A percentile compares a stretch with the other conserved stretches of the same genome.
Evolutionary conservation across 2,329 filamentous ascomycete species (phyloP).

Genomic region (Exophiala phaeomuriformis): DNA sequence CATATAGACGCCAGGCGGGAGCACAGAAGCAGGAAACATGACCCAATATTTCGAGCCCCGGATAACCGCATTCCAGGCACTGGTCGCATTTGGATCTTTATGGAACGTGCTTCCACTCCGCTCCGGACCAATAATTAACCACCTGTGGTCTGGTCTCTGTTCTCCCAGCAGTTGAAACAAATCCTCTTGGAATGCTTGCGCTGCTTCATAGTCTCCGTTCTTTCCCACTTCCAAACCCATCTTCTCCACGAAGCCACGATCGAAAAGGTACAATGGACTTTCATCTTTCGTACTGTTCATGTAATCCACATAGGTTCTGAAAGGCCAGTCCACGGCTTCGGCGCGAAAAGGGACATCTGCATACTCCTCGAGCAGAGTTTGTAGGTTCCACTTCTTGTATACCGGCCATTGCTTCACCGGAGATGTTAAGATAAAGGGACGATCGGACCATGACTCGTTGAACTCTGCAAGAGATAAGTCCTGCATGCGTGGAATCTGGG

Average conservation of each 20-base stretch:
- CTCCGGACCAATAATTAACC: conserved; percentile 84
- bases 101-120: conserved; percentile 91
- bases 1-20: conserved; percentile 77
- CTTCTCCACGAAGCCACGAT: conserved; percentile 77
- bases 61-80: conserved; percentile 90
- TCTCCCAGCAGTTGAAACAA: conserved; percentile 70
- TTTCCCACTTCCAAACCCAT: conserved; percentile 60
- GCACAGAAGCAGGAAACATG: conserved; percentile 71
- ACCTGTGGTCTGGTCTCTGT: conserved; percentile 78
- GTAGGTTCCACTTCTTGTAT: conserved; percentile 64
- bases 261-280: conserved; percentile 87
- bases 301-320: conserved; percentile 73
- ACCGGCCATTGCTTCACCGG: conserved; percentile 78
- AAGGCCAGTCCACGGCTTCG: conserved; percentile 87
- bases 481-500: conserved; percentile 63
- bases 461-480: conserved; percentile 69
- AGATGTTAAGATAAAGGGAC: conserved; percentile 77
- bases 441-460: conserved; percentile 64
- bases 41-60: conserved; percentile 95
- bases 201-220: conserved; percentile 63
- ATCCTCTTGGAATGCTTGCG: conserved; percentile 78
- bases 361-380: conserved; percentile 59
- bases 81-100: conserved; percentile 64
- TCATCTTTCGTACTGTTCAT: conserved; percentile 75
- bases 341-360: conserved; percentile 67